phyloP scores from a whole-genome alignment of 495 filamentous ascomycete genomes.

The Podospora bellae-mahoneyi region DNA sequence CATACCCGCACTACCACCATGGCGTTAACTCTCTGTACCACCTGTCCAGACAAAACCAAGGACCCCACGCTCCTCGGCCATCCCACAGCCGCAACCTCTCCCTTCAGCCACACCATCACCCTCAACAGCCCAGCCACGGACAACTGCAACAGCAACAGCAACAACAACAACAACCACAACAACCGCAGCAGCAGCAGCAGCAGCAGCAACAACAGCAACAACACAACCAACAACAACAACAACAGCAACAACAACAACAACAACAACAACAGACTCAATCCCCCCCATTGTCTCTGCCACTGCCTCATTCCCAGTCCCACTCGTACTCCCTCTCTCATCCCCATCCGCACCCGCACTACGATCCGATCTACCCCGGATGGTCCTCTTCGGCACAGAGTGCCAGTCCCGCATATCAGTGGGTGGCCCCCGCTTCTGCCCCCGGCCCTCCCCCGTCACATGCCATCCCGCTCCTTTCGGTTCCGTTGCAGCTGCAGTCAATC shows the following conservation, averaged over 20 bases:
- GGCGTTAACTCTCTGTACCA: neutral
- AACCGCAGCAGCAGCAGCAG: too few relatives aligned
- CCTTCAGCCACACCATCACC: slow-evolving; percentile 9
- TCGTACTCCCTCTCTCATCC: slow-evolving; percentile 7
- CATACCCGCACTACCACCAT: neutral
- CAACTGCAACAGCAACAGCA: slow-evolving; percentile 14
- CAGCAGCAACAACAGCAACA: slow-evolving; percentile 5
- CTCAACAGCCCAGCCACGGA: slow-evolving; percentile 1
- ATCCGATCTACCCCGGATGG: slow-evolving; percentile 2
- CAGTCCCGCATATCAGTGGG: neutral
- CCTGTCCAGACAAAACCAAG: neutral
- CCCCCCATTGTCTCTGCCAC: neutral
- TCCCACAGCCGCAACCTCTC: slow-evolving; percentile 6
- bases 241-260: slow-evolving; percentile 12
- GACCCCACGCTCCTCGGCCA: neutral
- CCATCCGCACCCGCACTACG: slow-evolving; percentile 10
- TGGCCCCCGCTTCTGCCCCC: neutral
- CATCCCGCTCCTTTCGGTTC: neutral
- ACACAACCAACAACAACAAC: slow-evolving; percentile 1
- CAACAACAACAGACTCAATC: slow-evolving; percentile 7
- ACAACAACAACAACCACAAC: slow-evolving; percentile 10
- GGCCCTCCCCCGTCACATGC: neutral
- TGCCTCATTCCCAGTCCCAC: neutral
- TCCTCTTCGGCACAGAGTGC: neutral
- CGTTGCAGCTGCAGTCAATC: neutral